phyloP scores from a whole-genome alignment of 176 grass and related monocot genomes.

The Coix lacrymajobi region DNA sequence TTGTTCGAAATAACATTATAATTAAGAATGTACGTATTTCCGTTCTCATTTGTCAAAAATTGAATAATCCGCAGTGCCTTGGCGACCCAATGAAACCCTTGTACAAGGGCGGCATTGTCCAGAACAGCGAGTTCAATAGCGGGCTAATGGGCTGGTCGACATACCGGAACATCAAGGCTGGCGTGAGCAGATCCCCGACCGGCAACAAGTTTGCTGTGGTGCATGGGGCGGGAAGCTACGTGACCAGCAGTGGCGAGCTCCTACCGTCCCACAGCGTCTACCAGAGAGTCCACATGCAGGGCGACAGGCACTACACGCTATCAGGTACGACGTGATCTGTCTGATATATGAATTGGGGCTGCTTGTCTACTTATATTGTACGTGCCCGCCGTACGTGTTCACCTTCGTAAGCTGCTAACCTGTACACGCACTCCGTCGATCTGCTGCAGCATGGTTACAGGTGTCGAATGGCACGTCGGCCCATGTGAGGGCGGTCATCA shows the following conservation, averaged over 20 bases:
- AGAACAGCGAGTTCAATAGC: slow-evolving; percentile 65
- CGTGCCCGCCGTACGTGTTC: too few relatives aligned
- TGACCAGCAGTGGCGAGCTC: slow-evolving; percentile 9
- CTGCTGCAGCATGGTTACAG: slow-evolving; percentile 24
- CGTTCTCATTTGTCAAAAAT: neutral
- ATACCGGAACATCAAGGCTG: slow-evolving; percentile 26
- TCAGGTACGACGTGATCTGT: slow-evolving; percentile 38
- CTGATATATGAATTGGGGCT: neutral
- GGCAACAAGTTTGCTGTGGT: slow-evolving; percentile 51
- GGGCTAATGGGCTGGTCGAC: slow-evolving; percentile 51
- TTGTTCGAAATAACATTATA: neutral
- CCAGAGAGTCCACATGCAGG: slow-evolving; percentile 53
- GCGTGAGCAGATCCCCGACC: slow-evolving; percentile 29
- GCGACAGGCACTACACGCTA: slow-evolving; percentile 50
- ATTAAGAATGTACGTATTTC: neutral
- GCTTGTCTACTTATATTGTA: neutral
- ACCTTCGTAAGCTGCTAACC: neutral
- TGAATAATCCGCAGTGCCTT: slow-evolving; percentile 53
- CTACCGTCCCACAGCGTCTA: slow-evolving; percentile 45
- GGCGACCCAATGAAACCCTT: slow-evolving; percentile 41
- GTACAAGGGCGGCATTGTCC: slow-evolving; percentile 67
- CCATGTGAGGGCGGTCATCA: slow-evolving; percentile 47
- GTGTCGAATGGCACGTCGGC: slow-evolving; percentile 28
- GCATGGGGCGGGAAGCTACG: neutral
- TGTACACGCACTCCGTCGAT: neutral